Conservation (phyloP, 2,329 filamentous ascomycete genomes). For the Didymella glomerata region DNA sequence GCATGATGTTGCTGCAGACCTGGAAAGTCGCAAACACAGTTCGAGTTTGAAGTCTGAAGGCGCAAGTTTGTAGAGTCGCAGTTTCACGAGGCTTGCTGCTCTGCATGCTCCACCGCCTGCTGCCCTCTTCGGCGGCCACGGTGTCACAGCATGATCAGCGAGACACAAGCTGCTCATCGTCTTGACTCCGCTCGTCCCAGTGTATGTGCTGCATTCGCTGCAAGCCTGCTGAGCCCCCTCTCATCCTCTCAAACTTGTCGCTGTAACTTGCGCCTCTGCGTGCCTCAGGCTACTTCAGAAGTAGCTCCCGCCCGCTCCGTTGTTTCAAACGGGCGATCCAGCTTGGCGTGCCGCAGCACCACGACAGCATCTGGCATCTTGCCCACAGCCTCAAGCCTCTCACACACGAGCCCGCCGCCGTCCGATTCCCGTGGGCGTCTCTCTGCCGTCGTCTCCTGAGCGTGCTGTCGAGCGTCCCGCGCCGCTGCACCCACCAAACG, state of each 20-base stretch:
- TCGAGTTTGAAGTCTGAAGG: neutral
- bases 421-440: neutral
- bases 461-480: constrained; percentile 21
- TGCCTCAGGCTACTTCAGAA: neutral
- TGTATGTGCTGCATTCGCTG: neutral
- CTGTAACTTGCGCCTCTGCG: neutral
- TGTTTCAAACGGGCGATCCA: constrained; percentile 35
- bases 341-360: constrained; percentile 31
- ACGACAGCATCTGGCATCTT: constrained; percentile 30
- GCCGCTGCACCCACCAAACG: constrained; percentile 29
- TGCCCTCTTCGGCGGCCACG: neutral
- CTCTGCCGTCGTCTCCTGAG: neutral
- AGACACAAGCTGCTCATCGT: neutral
- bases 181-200: neutral
- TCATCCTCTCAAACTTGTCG: too few species aligned
- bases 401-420: neutral
- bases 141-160: constrained; percentile 10
- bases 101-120: neutral
- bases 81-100: constrained; percentile 1
- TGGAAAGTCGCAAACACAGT: neutral
- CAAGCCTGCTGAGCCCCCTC: neutral
- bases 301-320: constrained; percentile 30
- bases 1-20: neutral
- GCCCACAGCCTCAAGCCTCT: constrained; percentile 32
- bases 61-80: neutral